Evolutionary conservation across 805 yeast genomes (phyloP), one percentile per base, ranked within the genome.

Genomic region (Metschnikowia sp.): DNA sequence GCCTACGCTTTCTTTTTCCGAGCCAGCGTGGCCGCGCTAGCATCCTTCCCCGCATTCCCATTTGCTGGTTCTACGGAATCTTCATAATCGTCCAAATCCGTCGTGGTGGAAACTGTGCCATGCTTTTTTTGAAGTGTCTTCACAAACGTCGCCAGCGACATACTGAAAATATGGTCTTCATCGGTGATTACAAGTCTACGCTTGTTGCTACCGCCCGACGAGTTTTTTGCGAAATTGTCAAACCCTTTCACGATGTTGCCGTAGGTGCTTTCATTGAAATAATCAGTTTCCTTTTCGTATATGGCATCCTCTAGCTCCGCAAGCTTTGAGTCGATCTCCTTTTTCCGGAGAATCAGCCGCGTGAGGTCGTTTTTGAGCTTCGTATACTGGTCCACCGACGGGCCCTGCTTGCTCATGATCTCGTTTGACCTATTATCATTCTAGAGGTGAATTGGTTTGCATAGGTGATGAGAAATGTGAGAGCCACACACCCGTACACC

Each of bases 221-320:
- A 54, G 31, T 58, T 65, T 54, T 85, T 86, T 41, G 84, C 75
- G 59, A 87, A 86, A 56, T 81, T 85, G 41, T 91, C 97, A 58
- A 90, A 91, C 1, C 98, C 98, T 53, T 86, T 85, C n/a, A 89
- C 86, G 28, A 92, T 84, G 63, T 88, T 91, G 0, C 97, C 91
- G 46, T 79, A 79, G 29, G 74, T 65, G 48, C 88, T 81, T 44
- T 86, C 90, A 29, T 84, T 79, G 40, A 91, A 78, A 61, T 91
- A 91, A 11, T 80, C 78, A 9, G 85, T 82, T 61, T 91, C 98
- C 54, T 81, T 81, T 40, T 82, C 84, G 67, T 82, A 90, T 6
- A 91, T 83, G 44, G 80, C 79, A 52, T 89, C 96, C 59, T 91
- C 96, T 6, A 89, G 62, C 39, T 65, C 66, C 19, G 78, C 78